Conservation (phyloP, 2,329 filamentous ascomycete species). For the Fusarium sp. region DNA sequence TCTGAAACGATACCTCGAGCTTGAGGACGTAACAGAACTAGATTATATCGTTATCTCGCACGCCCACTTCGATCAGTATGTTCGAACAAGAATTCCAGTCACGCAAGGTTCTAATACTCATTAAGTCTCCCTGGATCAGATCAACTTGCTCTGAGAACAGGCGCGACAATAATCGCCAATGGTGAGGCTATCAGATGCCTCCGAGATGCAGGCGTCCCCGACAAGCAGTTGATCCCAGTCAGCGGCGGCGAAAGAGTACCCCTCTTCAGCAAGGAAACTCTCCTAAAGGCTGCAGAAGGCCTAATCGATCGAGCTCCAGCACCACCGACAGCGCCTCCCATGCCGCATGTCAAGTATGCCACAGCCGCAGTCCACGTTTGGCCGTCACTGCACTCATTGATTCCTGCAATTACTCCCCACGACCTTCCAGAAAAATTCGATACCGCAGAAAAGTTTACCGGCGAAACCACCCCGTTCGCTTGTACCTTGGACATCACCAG, state of each 20-base stretch:
- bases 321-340: neutral
- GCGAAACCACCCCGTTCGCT: neutral
- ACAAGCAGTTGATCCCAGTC: neutral
- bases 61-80: neutral
- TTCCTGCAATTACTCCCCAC: neutral
- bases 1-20: neutral
- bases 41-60: slow-evolving; percentile 1
- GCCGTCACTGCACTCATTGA: neutral
- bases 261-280: neutral
- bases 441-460: neutral
- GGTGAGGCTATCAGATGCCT: neutral
- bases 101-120: neutral
- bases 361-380: neutral
- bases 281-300: neutral
- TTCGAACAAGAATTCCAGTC: neutral
- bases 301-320: neutral
- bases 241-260: neutral
- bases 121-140: neutral
- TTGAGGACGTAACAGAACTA: neutral
- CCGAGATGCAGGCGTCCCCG: neutral
- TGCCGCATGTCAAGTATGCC: neutral
- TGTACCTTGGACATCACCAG: neutral
- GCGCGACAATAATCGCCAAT: neutral
- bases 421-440: neutral
- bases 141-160: neutral